Conservation (phyloP, 2,329 filamentous ascomycete genomes). For the Pseudocercospora ulei region DNA sequence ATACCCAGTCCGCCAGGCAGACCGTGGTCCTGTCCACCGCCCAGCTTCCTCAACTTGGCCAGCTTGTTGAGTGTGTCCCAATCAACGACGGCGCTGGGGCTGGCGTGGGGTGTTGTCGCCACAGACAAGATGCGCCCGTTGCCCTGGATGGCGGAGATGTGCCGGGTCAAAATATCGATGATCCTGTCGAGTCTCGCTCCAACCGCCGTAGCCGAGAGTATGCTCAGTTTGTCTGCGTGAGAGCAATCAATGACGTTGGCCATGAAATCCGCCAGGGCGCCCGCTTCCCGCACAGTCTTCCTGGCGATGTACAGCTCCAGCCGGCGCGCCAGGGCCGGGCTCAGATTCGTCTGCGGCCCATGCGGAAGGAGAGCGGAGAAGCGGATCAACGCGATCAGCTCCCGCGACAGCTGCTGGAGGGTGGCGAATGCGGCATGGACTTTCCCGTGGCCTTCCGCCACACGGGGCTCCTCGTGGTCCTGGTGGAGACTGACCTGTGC, state of each 20-base stretch:
- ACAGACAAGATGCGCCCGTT: conserved; percentile 78
- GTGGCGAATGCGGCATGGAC: conserved; percentile 64
- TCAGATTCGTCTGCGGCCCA: conserved; percentile 55
- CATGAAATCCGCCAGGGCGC: conserved; percentile 89
- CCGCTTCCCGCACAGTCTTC: conserved; percentile 73
- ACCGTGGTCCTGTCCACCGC: conserved; percentile 30
- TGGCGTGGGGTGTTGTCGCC: conserved; percentile 48
- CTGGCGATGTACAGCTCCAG: conserved; percentile 79
- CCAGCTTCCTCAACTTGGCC: conserved; percentile 34
- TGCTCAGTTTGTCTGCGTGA: conserved; percentile 81
- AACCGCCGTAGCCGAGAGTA: conserved; percentile 71
- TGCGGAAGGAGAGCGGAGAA: conserved; percentile 75
- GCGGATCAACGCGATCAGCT: conserved; percentile 73
- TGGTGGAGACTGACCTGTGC: conserved; percentile 62
- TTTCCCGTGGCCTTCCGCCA: conserved; percentile 44
- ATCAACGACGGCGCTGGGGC: conserved; percentile 35
- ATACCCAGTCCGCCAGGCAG: conserved; percentile 25
- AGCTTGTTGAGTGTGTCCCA: conserved; percentile 39
- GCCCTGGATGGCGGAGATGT: conserved; percentile 74
- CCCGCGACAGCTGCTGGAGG: conserved; percentile 73
- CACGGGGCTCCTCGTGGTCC: conserved; percentile 46
- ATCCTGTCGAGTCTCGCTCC: conserved; percentile 70
- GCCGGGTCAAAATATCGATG: conserved; percentile 70
- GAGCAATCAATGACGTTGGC: conserved; percentile 78
- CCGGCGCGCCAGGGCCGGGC: conserved; percentile 73